Base-by-base conservation (phyloP, 2,329 filamentous ascomycete genomes). In the Xylaria digitata region DNA sequence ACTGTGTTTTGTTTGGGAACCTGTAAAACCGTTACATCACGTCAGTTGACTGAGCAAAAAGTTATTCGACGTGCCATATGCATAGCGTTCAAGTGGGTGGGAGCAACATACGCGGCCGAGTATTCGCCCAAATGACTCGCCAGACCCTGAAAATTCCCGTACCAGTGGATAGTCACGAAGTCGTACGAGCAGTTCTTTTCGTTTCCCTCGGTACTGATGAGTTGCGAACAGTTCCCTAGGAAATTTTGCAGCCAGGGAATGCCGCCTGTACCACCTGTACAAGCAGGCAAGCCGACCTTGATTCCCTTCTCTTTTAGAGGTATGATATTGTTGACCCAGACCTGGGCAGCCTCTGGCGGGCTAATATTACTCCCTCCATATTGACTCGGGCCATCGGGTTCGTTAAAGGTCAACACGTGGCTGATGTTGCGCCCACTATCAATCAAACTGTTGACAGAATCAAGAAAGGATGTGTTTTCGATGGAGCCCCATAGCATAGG, bases 401-500 rank as follows among this genome's bases (percentile, higher is more conserved):
- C 92, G 78, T 96, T 95, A 82, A 94, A 94, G 32, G 83, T 85
- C n/a, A 95, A 81, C 2, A 92, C 87, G 73, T 92, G 87, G 13
- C 82, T 84, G 74, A 94, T 87, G 69, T 90, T 89, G 70, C 80
- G 77, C 6, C 84, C 84, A 45, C 78, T 72, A 52, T 81, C 72
- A 61, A 92, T 83, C 58, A 90, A 82, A 1, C 72, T 69, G 72
- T 82, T 85, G 45, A 95, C 86, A 1, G 84, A 81, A 62, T 84
- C 79, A 46, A 89, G 82, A 77, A 94, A 94, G 0, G 83, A 81
- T 0, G 85, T 88, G 75, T 87, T 84, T 62, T 82, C 80, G 32
- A 80, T 80, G 9, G 86, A 81, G 37, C 91, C 91, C 90, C 90
- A 95, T 66, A 94, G 86, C 92, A 94, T 93, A 57, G 92, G 92